Conservation (phyloP, 2,329 filamentous ascomycete species). For the Boeremia lycopersici region DNA sequence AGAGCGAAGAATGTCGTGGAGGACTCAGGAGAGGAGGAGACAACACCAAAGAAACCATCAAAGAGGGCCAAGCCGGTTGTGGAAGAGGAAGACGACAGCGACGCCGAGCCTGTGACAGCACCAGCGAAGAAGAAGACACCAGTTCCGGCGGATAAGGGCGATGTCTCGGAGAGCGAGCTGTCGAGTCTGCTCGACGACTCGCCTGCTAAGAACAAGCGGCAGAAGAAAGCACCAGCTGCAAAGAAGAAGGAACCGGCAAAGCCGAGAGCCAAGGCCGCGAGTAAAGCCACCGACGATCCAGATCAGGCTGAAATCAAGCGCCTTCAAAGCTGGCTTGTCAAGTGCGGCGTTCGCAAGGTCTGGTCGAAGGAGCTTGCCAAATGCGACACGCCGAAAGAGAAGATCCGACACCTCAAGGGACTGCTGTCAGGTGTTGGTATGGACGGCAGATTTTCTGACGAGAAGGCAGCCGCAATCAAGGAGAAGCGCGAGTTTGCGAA, state of each 20-base stretch:
- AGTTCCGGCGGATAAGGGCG: constrained; percentile 20
- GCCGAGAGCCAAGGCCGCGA: constrained; percentile 50
- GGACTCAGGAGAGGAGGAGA: constrained; percentile 39
- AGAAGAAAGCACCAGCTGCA: constrained; percentile 41
- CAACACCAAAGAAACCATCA: constrained; percentile 14
- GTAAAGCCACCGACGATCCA: constrained; percentile 56
- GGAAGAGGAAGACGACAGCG: constrained; percentile 25
- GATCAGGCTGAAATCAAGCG: constrained; percentile 84
- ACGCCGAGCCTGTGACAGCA: constrained; percentile 11
- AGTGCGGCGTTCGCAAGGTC: constrained; percentile 91
- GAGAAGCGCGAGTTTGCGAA: constrained; percentile 82
- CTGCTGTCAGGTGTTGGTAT: constrained; percentile 86
- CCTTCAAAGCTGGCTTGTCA: constrained; percentile 81
- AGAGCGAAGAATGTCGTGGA: constrained; percentile 37
- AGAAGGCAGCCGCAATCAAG: constrained; percentile 85
- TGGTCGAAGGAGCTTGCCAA: constrained; percentile 83
- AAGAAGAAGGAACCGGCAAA: constrained; percentile 30
- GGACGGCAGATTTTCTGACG: constrained; percentile 83
- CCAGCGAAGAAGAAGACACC: constrained; percentile 22
- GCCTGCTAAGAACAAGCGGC: constrained; percentile 63
- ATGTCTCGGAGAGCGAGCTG: constrained; percentile 65
- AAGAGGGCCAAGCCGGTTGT: constrained; percentile 16
- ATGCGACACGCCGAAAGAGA: constrained; percentile 74
- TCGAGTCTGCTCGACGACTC: constrained; percentile 81
- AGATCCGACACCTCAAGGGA: constrained; percentile 78